phyloP scores from a whole-genome alignment of 352 stramenopile genomes.

The Globisporangium sylvaticum region DNA sequence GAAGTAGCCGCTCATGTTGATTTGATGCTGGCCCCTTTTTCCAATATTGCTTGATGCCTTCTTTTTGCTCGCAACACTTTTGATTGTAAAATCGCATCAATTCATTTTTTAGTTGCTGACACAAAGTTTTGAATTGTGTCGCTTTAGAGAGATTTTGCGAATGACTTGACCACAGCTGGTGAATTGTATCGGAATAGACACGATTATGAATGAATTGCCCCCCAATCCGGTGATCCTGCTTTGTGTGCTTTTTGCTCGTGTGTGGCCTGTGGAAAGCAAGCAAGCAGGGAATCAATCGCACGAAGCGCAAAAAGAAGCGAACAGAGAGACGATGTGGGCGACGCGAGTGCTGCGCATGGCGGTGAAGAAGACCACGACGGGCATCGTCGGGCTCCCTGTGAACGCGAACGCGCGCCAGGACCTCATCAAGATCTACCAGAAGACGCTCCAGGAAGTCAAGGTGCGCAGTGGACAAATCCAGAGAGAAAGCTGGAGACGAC shows the following conservation, averaged over 20 bases:
- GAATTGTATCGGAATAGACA: slow-evolving; percentile 3
- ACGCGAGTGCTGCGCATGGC: slow-evolving; percentile 81
- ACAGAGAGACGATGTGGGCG: slow-evolving; percentile 62
- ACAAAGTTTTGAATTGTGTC: slow-evolving; percentile 1
- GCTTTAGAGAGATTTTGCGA: background rate
- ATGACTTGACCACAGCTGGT: slow-evolving; percentile 15
- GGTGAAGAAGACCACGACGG: slow-evolving; percentile 85
- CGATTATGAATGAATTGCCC: slow-evolving; percentile 18
- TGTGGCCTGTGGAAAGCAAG: slow-evolving; percentile 19
- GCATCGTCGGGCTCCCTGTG: slow-evolving; percentile 78
- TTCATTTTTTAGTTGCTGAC: slow-evolving; percentile 10
- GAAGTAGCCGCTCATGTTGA: slow-evolving; percentile 67
- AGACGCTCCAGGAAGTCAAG: slow-evolving; percentile 80
- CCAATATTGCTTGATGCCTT: slow-evolving; percentile 1
- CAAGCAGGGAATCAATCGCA: slow-evolving; percentile 18
- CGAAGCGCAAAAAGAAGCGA: slow-evolving; percentile 14
- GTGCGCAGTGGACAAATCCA: slow-evolving; percentile 30
- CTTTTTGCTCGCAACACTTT: slow-evolving; percentile 2
- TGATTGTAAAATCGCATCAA: slow-evolving; percentile 3
- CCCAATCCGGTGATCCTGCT: slow-evolving; percentile 12
- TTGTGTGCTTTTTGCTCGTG: background rate
- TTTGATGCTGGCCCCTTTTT: background rate
- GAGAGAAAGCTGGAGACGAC: background rate
- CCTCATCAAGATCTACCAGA: slow-evolving; percentile 82
- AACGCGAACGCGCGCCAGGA: slow-evolving; percentile 81